Evolutionary conservation across 495 filamentous ascomycete species (phyloP), one percentile per base, ranked within the genome.

Genomic region (Astrothelium macrocarpum): DNA sequence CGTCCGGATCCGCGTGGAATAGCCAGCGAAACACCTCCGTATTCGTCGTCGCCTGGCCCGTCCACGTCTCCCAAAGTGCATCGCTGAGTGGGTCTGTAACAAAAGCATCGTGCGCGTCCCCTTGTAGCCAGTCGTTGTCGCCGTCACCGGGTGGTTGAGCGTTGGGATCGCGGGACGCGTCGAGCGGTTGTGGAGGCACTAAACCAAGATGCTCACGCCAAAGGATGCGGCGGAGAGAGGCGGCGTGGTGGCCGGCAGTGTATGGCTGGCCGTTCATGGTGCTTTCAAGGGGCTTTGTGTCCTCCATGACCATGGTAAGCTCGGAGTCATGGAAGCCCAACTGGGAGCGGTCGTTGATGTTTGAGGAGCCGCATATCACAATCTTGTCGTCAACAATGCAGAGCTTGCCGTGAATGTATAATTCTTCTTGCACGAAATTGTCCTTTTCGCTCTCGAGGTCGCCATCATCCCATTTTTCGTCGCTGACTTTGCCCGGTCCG

Each of bases 141-240:
- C 84, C 86, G 56, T 87, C 84, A 31, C 85, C 82, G 0, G 92
- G 92, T 0, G 91, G 88, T 68, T 90, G 86, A 0, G 91, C 90
- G 69, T 97, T 96, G 1, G 87, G 82, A 63, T 93, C 85, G 5
- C 86, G 71, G 1, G 76, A 79, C 0, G 83, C 90, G 67, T 95
- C 86, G 62, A 89, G 80, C 3, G 80, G 73, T 68, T 96, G 90
- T 0, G 90, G 80, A 1, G 85, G 85, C 0, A 96, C 77, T 1
- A 96, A 80, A 2, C 93, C 93, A 0, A 97, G 81, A 71, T 97
- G 93, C 71, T 97, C 93, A 32, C 91, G 84, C 93, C 93, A 97
- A 18, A 97, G 83, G 53, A 89, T 86, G 25, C 90, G 83, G 53
- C 93, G 84, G 9, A 97, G 81, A 1, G 90, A 91, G 2, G 90